Percentiles rank a stretch among this genome's conserved stretches.
Evolutionary conservation across 331 rosid species (phyloP).

Genomic region (Erythrophleum ivorense): DNA sequence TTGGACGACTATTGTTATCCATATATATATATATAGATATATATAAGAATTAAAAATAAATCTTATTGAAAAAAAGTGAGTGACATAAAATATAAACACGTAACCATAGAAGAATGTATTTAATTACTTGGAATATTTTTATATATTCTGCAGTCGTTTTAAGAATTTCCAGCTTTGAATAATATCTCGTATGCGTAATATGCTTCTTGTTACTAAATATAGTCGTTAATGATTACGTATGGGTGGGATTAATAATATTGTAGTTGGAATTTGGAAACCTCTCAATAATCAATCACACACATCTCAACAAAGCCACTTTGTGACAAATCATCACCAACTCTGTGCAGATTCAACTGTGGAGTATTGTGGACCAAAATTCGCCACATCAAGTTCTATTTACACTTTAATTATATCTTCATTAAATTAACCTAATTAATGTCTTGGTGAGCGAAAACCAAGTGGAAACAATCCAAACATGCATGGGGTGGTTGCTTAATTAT

Average conservation of each 20-base stretch:
- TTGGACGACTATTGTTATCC: neutral
- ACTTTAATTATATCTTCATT: too few relatives aligned
- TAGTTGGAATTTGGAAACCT: too few relatives aligned
- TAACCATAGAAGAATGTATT: neutral
- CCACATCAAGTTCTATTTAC: too few relatives aligned
- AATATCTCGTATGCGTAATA: neutral
- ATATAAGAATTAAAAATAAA: neutral
- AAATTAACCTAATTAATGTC: too few relatives aligned
- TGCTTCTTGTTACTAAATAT: neutral
- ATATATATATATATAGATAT: too few relatives aligned
- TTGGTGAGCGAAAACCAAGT: too few relatives aligned
- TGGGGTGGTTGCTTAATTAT: too few relatives aligned
- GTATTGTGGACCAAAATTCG: too few relatives aligned
- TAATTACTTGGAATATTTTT: neutral
- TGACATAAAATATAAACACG: neutral
- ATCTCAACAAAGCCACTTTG: neutral
- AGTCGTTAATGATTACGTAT: neutral
- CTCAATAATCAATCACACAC: neutral
- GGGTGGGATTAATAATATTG: neutral
- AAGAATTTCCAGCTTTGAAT: neutral
- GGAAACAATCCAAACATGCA: too few relatives aligned
- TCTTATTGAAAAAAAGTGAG: neutral
- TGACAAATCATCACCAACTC: too few relatives aligned
- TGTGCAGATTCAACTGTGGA: neutral
- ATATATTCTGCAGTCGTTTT: neutral